Base-by-base conservation (phyloP, 768 basidiomycete species). In the Leccinum variicolor region DNA sequence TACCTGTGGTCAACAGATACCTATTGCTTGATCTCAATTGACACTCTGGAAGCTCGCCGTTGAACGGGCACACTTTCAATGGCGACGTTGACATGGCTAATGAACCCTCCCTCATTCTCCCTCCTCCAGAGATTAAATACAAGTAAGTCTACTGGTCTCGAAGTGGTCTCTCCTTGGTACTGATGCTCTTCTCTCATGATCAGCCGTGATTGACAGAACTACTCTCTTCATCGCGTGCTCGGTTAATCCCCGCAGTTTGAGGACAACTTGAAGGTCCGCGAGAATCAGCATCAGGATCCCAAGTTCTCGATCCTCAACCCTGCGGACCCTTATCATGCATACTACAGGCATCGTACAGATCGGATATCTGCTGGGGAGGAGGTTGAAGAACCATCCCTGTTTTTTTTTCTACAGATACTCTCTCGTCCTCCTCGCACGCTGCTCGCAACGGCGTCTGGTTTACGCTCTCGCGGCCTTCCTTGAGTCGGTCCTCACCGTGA, bases 221-320 rank as follows among this genome's bases (percentile, higher is more conserved):
- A 94, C 97, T 4, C 74, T 81, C 13, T 93, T 90, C 59, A 90
- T 98, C 59, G 92, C 94, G 33, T 88, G 91, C 62, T 95, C 94
- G n/a, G 90, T 89, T 25, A 92, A 97, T 93, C 95, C 7, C 84
- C 86, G 10, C 85, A 89, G 65, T 94, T 99, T 68, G 96, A 98
- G 77, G 92, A 94, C 71, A n/a, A n/a, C n/a, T n/a, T n/a, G n/a
- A 95, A 95, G 77, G 94, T 99, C 73, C 86, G 94, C 66, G 94
- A 98, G 76, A 90, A 91, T 67, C 95, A 95, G 75, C 92, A 93
- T 76, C 83, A 86, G 63, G 96, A 98, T 79, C 93, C 94, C 56
- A 96, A 97, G 77, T 99, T 98, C 81, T 93, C 95, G 57, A 98
- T 99, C 80, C 84, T 99, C 73, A 96, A 96, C 78, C 88, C 92